phyloP scores from a whole-genome alignment of 2,329 filamentous ascomycete genomes.

The Coccinonectria pachysandricola region DNA sequence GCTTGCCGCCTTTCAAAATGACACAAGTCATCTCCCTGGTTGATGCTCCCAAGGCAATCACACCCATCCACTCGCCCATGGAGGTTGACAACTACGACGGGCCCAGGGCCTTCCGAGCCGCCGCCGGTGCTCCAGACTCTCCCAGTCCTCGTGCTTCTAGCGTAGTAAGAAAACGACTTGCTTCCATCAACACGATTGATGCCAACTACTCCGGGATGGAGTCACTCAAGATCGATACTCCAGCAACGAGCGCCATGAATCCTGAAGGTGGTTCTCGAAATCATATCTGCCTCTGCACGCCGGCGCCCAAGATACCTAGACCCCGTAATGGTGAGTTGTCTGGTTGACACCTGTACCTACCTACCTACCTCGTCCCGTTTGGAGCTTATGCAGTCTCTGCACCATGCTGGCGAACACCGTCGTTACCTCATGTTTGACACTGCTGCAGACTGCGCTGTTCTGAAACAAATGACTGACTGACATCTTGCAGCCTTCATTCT shows the following conservation, averaged over 20 bases:
- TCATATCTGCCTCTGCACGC: conserved; percentile 45
- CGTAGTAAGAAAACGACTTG: conserved; percentile 32
- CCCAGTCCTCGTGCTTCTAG: conserved; percentile 15
- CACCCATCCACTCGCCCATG: conserved; percentile 16
- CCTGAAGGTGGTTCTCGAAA: conserved; percentile 27
- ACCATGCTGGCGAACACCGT: too few species aligned
- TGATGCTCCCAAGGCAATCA: conserved; percentile 15
- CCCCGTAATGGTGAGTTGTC: conserved; percentile 48
- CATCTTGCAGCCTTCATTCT: conserved; percentile 75
- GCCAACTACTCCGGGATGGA: conserved; percentile 27
- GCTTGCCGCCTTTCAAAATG: conserved; percentile 17
- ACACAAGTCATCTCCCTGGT: conserved; percentile 20
- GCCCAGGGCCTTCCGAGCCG: conserved; percentile 9
- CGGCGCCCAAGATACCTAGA: conserved; percentile 46
- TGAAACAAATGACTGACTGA: conserved; percentile 13
- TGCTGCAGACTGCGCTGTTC: not conserved
- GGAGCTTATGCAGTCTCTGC: too few species aligned
- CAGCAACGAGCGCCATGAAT: conserved; percentile 19
- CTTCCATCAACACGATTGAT: conserved; percentile 35
- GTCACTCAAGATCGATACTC: conserved; percentile 19
- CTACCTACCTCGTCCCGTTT: too few species aligned
- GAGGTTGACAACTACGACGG: conserved; percentile 13
- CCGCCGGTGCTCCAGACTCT: conserved; percentile 15
- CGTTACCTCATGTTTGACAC: too few species aligned
- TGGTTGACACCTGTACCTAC: too few species aligned